phyloP scores from a whole-genome alignment of 805 yeast genomes.

The Myxozyma udenii region DNA sequence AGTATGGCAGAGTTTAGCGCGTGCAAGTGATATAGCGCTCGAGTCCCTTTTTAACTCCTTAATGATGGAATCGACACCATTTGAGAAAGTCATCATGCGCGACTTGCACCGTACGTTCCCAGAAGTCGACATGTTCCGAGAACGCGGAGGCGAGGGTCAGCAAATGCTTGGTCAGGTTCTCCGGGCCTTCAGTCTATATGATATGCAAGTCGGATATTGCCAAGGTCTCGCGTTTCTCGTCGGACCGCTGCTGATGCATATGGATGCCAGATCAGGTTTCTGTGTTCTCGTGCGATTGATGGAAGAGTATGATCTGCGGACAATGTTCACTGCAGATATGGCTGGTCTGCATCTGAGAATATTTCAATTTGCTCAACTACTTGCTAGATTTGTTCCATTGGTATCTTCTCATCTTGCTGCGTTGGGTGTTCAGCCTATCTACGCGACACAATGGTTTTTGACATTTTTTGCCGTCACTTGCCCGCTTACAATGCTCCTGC shows the following conservation, averaged over 20 bases:
- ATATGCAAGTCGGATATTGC: constrained; percentile 64
- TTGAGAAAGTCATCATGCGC: constrained; percentile 48
- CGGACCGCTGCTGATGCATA: constrained; percentile 53
- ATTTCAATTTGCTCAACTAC: constrained; percentile 49
- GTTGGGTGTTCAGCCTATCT: constrained; percentile 47
- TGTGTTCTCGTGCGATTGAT: constrained; percentile 53
- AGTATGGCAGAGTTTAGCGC: constrained; percentile 39
- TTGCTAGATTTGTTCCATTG: constrained; percentile 43
- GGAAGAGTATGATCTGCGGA: constrained; percentile 57
- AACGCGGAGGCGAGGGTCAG: constrained; percentile 44
- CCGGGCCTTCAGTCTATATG: constrained; percentile 62
- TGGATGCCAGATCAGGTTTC: constrained; percentile 46
- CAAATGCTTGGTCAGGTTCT: constrained; percentile 51
- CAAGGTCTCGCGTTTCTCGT: constrained; percentile 65
- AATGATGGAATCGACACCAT: constrained; percentile 45
- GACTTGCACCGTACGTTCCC: constrained; percentile 64
- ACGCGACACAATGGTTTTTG: constrained; percentile 64
- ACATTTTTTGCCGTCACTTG: constrained; percentile 58
- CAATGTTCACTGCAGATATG: constrained; percentile 54
- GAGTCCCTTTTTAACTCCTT: constrained; percentile 41
- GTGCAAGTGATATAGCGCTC: constrained; percentile 35
- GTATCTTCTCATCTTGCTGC: constrained; percentile 45
- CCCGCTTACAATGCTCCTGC: constrained; percentile 52
- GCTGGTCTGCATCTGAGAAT: constrained; percentile 53
- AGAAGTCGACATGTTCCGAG: constrained; percentile 47